phyloP scores from a whole-genome alignment of 2,329 filamentous ascomycete genomes.

The Xylaria sp. region DNA sequence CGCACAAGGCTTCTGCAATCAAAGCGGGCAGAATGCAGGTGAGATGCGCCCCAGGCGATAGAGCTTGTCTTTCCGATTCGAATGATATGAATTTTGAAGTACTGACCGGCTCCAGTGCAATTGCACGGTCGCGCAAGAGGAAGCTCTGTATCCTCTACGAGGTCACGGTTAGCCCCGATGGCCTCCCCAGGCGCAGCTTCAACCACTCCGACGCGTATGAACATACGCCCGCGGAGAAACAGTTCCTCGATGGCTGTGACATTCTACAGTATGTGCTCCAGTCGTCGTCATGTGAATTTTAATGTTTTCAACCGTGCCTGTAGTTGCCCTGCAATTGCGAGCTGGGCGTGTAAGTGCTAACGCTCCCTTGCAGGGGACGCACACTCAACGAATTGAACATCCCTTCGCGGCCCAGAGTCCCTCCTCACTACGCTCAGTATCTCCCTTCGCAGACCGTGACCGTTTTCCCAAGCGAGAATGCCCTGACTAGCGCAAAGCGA shows the following conservation, averaged over 20 bases:
- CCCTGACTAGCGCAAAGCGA: conserved; percentile 31
- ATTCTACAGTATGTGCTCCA: conserved; percentile 66
- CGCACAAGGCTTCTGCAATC: conserved; percentile 73
- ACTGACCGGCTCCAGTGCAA: conserved; percentile 66
- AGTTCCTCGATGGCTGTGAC: conserved; percentile 67
- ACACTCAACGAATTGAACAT: conserved; percentile 64
- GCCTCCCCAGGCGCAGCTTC: conserved; percentile 68
- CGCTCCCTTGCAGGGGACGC: conserved; percentile 53
- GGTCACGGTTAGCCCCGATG: conserved; percentile 76
- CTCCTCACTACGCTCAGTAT: conserved; percentile 52
- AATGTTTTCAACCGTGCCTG: conserved; percentile 32
- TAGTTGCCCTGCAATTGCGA: conserved; percentile 2
- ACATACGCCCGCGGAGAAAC: conserved; percentile 61
- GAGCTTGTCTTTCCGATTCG: conserved; percentile 61
- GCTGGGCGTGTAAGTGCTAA: conserved; percentile 41
- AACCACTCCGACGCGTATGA: conserved; percentile 66
- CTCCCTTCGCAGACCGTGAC: conserved; percentile 35
- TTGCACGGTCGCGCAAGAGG: conserved; percentile 86
- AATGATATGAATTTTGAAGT: conserved; percentile 57
- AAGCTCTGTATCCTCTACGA: conserved; percentile 89
- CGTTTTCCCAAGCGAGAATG: conserved; percentile 35
- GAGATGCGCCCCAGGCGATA: conserved; percentile 56
- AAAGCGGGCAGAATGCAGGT: conserved; percentile 72
- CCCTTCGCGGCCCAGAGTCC: conserved; percentile 58
- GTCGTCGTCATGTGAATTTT: neutral